These are phyloP conservation scores for Rhizopogon vulgaris DNA, from an alignment of 768 basidiomycete genomes.

Conservation along the genomic window DNA sequence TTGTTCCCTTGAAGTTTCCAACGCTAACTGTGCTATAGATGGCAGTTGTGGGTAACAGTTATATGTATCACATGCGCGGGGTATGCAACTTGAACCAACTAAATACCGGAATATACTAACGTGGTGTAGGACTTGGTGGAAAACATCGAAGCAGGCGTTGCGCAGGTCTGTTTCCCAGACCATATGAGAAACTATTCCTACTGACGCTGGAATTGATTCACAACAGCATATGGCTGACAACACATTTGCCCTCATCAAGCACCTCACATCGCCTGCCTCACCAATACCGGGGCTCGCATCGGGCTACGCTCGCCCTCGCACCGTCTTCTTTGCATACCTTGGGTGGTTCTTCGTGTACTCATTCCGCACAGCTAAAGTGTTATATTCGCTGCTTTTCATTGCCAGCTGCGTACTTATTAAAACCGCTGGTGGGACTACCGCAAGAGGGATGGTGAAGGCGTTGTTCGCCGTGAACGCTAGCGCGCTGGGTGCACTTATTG, in stretches of 20 bases:
- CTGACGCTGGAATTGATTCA: not conserved
- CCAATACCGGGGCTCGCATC: conserved; percentile 60
- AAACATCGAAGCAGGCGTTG: conserved; percentile 79
- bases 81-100: conserved; percentile 27
- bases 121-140: conserved; percentile 61
- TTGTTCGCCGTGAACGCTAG: conserved; percentile 46
- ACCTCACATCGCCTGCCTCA: conserved; percentile 65
- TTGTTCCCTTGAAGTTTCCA: not conserved
- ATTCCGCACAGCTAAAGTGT: conserved; percentile 58
- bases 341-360: conserved; percentile 71
- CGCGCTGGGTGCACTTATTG: conserved; percentile 49
- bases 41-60: conserved; percentile 88
- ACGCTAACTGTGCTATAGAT: conserved; percentile 45
- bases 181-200: not conserved
- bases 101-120: conserved; percentile 1
- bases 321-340: conserved; percentile 73
- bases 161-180: conserved; percentile 30
- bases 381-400: conserved; percentile 50
- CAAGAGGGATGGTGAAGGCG: conserved; percentile 26
- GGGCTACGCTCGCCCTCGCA: conserved; percentile 46
- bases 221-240: conserved; percentile 86
- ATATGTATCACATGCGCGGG: conserved; percentile 91
- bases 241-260: conserved; percentile 66
- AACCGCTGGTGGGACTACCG: conserved; percentile 6
- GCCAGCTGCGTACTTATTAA: conserved; percentile 41